Percentiles rank a stretch among this genome's conserved stretches.
Conservation (phyloP, 257 asterid genomes). For the Plantago ovata region DNA sequence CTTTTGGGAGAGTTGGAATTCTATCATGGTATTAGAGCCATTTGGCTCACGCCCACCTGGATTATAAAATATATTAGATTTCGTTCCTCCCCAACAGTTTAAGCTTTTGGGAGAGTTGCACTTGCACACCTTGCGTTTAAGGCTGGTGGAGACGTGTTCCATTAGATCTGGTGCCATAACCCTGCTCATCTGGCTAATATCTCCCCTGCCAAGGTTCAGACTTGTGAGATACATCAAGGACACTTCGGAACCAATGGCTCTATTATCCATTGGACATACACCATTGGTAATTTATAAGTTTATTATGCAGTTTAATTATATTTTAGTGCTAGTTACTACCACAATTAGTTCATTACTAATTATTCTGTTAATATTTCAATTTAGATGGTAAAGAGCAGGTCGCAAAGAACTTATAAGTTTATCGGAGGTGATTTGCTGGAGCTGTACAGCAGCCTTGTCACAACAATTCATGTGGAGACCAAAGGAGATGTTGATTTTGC, state of each 20-base stretch:
- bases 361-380: not conserved
- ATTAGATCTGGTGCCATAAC: not conserved
- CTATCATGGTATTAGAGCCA: no score
- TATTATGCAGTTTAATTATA: no score
- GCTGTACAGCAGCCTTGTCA: not conserved
- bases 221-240: not conserved
- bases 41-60: no score
- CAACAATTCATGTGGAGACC: not conserved
- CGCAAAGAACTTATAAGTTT: not conserved
- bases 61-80: no score
- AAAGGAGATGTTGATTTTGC: slow-evolving; percentile 4
- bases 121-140: not conserved
- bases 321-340: no score
- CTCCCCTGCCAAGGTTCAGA: not conserved
- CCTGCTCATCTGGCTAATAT: not conserved
- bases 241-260: not conserved
- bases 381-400: not conserved
- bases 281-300: not conserved
- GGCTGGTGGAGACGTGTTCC: slow-evolving; percentile 7
- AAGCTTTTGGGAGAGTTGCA: no score
- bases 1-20: no score
- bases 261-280: not conserved
- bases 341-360: not conserved
- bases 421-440: not conserved
- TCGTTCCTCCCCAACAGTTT: no score